A percentile compares a stretch with the other conserved stretches of the same genome.
Conservation (phyloP, 768 basidiomycete species). For the Trametes elegans region DNA sequence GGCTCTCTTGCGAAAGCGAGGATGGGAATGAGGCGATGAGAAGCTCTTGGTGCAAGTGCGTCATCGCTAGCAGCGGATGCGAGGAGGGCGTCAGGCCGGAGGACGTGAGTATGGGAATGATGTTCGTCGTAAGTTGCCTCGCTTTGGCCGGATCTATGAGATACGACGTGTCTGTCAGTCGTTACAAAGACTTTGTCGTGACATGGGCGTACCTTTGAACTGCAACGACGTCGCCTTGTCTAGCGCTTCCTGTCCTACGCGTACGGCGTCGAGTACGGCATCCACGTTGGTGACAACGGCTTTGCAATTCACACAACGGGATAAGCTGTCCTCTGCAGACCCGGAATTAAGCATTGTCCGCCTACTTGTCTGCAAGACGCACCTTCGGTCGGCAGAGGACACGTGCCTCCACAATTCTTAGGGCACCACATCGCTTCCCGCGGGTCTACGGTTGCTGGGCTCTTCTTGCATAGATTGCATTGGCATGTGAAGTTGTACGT, state of each 20-base stretch:
- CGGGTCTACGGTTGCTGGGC: conserved; percentile 48
- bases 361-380: neutral
- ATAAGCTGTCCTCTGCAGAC: conserved; percentile 43
- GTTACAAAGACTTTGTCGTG: neutral
- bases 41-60: conserved; percentile 69
- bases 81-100: conserved; percentile 60
- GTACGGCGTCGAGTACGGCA: conserved; percentile 58
- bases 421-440: conserved; percentile 71
- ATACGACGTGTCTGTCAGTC: neutral
- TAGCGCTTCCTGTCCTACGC: conserved; percentile 71
- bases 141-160: conserved; percentile 58
- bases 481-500: conserved; percentile 79
- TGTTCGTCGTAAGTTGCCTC: conserved; percentile 56
- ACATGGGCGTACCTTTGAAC: conserved; percentile 43
- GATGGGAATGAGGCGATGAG: conserved; percentile 51
- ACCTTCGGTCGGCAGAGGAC: conserved; percentile 64
- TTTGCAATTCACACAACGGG: conserved; percentile 56
- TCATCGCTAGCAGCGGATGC: conserved; percentile 75
- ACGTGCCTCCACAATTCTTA: conserved; percentile 62
- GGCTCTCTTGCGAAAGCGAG: conserved; percentile 42
- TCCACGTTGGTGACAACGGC: conserved; percentile 46
- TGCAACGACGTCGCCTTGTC: conserved; percentile 69
- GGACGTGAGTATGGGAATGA: conserved; percentile 62
- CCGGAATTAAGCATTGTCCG: neutral
- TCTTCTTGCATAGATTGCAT: conserved; percentile 57